phyloP scores from a whole-genome alignment of 495 filamentous ascomycete species.

The Beverwykella pulmonaria region DNA sequence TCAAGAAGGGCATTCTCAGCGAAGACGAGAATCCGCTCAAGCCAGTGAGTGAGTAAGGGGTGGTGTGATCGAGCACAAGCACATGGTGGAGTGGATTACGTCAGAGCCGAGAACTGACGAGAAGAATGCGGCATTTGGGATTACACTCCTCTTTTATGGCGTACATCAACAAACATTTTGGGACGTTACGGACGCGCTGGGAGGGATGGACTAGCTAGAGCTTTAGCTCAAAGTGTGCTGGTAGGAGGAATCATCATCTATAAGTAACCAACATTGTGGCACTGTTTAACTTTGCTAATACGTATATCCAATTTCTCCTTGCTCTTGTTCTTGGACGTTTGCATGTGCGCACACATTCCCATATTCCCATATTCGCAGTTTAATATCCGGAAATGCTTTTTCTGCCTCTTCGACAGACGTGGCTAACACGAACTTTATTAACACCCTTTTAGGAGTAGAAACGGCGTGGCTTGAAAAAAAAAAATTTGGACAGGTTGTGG shows the following conservation, averaged over 20 bases:
- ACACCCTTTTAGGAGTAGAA: no score
- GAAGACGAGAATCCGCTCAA: slow-evolving; percentile 34
- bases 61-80: not conserved
- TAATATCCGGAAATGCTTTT: no score
- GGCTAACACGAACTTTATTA: no score
- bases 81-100: not conserved
- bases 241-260: not conserved
- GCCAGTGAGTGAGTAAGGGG: not conserved
- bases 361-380: no score
- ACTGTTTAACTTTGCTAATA: no score
- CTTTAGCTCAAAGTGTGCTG: not conserved
- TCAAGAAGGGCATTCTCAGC: slow-evolving; percentile 71
- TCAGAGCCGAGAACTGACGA: not conserved
- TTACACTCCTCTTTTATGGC: not conserved
- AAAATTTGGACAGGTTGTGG: no score
- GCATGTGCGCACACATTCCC: no score
- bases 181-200: not conserved
- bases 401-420: no score
- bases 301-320: no score
- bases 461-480: no score
- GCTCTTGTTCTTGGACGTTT: no score
- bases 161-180: not conserved
- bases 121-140: not conserved
- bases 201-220: not conserved
- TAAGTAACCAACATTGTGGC: not conserved